Base-by-base conservation (phyloP, 345 rosid genomes). In the Brassica cretica region DNA sequence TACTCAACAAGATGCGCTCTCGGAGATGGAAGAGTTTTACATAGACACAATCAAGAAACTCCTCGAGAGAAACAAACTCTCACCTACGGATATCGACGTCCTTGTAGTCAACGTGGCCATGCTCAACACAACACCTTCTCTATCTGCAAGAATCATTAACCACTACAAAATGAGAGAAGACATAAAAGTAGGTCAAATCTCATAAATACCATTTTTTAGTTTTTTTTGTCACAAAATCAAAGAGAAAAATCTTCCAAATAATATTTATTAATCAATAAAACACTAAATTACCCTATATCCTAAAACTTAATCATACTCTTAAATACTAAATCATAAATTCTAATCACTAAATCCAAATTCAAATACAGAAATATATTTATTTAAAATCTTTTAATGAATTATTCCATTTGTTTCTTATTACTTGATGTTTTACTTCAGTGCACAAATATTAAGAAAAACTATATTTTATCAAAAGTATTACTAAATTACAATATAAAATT, bases 91-190 rank as follows among this genome's bases (percentile, higher is more conserved):
- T 32, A 82, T 91, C 5, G 90, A 87, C 74, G 77, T 93, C 10
- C 88, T 93, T 5, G 88, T 93, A 0, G 90, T 90, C 19, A 87
- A 89, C 66, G 87, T 91, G 35, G 79, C 93, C 0, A 71, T 91
- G 76, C 81, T 87, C 61, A 73, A 87, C 11, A 77, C 91, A 2
- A 66, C 70, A 0, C 98, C 98, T 0, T 93, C 95, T 1, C 63
- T 91, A 1, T 46, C 98, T 0, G 71, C 92, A 30, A 83, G 94
- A 59, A 81, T 90, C 16, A 84, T 90, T 15, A 88, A 91, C 81
- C 79, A 84, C 16, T 93, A 89, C 82, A 90, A 86, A 63, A 86
- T 91, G 88, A 89, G 88, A 73, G 87, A 81, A 1, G 84, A 89
- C 53, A 12, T 91, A 0, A 91, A 89, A 74, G 80, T 49, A 49